A percentile compares a stretch with the other conserved stretches of the same genome.
Conservation (phyloP, 23 red algal genomes). For the Gracilaria vermiculophylla region DNA sequence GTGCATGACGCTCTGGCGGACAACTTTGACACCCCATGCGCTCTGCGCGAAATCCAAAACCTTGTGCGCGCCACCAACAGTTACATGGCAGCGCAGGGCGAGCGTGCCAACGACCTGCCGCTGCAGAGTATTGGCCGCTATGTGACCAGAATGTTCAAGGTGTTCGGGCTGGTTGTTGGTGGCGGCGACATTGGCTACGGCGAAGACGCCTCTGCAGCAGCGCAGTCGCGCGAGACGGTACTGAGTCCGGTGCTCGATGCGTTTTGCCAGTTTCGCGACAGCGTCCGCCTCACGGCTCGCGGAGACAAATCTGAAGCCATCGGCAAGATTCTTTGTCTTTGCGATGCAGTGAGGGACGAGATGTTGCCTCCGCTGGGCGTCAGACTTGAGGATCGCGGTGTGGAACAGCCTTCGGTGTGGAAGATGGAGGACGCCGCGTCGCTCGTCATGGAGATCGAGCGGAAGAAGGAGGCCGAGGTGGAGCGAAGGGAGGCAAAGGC, state of each 20-base stretch:
- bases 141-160: conserved; percentile 68
- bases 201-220: conserved; percentile 10
- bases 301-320: conserved; percentile 37
- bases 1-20: conserved; percentile 64
- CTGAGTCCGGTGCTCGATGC: conserved; percentile 52
- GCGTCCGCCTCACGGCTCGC: conserved; percentile 15
- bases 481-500: conserved; percentile 60
- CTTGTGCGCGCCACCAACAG: conserved; percentile 75
- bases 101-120: background rate
- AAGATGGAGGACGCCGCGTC: conserved; percentile 79
- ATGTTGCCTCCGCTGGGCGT: conserved; percentile 80
- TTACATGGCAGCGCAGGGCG: conserved; percentile 45
- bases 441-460: conserved; percentile 58
- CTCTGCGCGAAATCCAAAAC: conserved; percentile 50
- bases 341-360: conserved; percentile 84
- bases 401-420: conserved; percentile 59
- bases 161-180: conserved; percentile 64
- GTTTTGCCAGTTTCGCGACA: conserved; percentile 63
- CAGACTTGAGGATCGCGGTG: conserved; percentile 86
- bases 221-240: conserved; percentile 43
- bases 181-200: conserved; percentile 64
- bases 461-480: conserved; percentile 58
- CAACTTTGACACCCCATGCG: conserved; percentile 88
- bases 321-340: conserved; percentile 49
- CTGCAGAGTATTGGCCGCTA: conserved; percentile 60